A percentile compares a stretch with the other conserved stretches of the same genome.
These are phyloP conservation scores for Flaveria robusta DNA, from an alignment of 129 eudicot species.

Conservation along the genomic window DNA sequence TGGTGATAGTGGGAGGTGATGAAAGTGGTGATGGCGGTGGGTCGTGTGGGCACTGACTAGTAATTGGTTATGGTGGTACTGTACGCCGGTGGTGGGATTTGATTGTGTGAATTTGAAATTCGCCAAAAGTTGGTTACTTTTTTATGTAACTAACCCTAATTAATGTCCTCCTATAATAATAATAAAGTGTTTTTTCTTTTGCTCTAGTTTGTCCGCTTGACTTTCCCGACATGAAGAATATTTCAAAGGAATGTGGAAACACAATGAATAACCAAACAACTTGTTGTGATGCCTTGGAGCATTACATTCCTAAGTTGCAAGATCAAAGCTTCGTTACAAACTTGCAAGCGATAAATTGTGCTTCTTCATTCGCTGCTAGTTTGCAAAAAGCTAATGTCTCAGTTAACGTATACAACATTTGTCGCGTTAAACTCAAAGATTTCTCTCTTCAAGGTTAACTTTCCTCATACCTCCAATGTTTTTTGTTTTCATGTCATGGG, in stretches of 20 bases:
- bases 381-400: conserved; percentile 53
- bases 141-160: background rate
- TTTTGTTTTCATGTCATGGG: background rate
- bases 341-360: conserved; percentile 68
- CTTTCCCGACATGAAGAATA: conserved; percentile 42
- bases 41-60: no score
- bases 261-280: conserved; percentile 35
- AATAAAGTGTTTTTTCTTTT: background rate
- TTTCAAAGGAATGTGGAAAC: conserved; percentile 53
- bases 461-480: background rate
- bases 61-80: no score
- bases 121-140: background rate
- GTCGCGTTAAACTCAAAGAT: conserved; percentile 62
- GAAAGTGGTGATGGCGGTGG: no score
- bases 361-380: conserved; percentile 48
- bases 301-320: conserved; percentile 51
- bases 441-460: conserved; percentile 70
- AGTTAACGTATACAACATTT: conserved; percentile 46
- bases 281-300: conserved; percentile 58
- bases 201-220: conserved; percentile 63
- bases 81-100: no score
- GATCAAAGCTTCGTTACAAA: conserved; percentile 69
- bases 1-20: no score
- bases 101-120: no score
- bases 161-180: background rate